Conservation (phyloP, 495 filamentous ascomycete species). For the Hypoxylon subgilvum region DNA sequence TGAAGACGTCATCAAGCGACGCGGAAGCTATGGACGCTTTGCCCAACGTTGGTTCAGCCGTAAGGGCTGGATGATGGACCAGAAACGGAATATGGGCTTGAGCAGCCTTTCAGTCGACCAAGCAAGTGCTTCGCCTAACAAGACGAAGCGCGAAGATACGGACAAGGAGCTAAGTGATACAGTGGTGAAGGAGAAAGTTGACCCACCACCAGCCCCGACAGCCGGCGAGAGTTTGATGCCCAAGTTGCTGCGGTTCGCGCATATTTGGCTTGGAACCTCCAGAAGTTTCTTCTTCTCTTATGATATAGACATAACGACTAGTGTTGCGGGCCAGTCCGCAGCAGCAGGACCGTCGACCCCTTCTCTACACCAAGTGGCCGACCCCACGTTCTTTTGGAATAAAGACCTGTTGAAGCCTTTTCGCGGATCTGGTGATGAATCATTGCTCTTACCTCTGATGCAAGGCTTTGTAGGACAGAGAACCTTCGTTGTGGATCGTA, state of each 20-base stretch:
- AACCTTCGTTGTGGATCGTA: slow-evolving; percentile 69
- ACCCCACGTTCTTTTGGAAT: slow-evolving; percentile 92
- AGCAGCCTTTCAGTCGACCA: slow-evolving; percentile 42
- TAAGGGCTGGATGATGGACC: slow-evolving; percentile 73
- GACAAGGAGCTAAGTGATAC: slow-evolving; percentile 43
- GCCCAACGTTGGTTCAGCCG: slow-evolving; percentile 88
- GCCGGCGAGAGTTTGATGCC: slow-evolving; percentile 66
- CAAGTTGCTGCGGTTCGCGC: slow-evolving; percentile 81
- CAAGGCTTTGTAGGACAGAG: slow-evolving; percentile 94
- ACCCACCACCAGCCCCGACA: slow-evolving; percentile 35
- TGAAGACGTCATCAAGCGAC: slow-evolving; percentile 80
- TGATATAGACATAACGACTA: slow-evolving; percentile 84
- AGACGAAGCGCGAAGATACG: slow-evolving; percentile 7
- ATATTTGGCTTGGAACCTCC: slow-evolving; percentile 76
- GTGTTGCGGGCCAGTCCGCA: slow-evolving; percentile 56
- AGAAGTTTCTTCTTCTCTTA: slow-evolving; percentile 92
- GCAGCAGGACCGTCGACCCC: slow-evolving; percentile 46
- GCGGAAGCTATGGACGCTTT: slow-evolving; percentile 83
- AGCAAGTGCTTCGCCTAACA: slow-evolving; percentile 11
- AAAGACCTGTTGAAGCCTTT: slow-evolving; percentile 74
- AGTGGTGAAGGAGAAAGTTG: slow-evolving; percentile 40
- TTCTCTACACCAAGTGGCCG: slow-evolving; percentile 74
- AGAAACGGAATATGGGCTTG: slow-evolving; percentile 63
- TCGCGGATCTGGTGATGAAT: slow-evolving; percentile 67
- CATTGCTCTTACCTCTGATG: slow-evolving; percentile 79